A percentile compares a stretch with the other conserved stretches of the same genome.
phyloP scores from a whole-genome alignment of 2,329 filamentous ascomycete genomes.

The Neofusicoccum sp. region DNA sequence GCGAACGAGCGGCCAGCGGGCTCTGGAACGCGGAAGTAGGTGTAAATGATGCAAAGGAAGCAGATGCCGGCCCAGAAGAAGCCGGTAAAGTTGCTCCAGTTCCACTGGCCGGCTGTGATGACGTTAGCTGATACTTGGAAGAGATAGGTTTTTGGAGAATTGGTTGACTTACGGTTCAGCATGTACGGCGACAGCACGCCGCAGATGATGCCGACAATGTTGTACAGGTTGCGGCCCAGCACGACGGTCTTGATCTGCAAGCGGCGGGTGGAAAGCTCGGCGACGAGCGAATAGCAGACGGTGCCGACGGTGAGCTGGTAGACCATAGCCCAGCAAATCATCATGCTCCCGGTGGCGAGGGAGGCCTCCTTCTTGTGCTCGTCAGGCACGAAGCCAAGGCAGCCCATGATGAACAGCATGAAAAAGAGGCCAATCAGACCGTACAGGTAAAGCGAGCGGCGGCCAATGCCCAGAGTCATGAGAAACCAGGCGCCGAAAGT shows the following conservation, averaged over 20 bases:
- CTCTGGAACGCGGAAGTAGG: conserved; percentile 78
- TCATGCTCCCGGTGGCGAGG: conserved; percentile 78
- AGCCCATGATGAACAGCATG: conserved; percentile 82
- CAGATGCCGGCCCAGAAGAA: conserved; percentile 87
- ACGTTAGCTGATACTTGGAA: not conserved
- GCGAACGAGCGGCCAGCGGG: conserved; percentile 78
- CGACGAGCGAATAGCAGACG: conserved; percentile 84
- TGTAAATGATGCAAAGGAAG: conserved; percentile 77
- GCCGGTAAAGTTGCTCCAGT: conserved; percentile 83
- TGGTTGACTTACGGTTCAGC: conserved; percentile 61
- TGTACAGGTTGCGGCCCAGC: conserved; percentile 73
- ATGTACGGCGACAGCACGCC: conserved; percentile 86
- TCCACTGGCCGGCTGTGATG: conserved; percentile 62
- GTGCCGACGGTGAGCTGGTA: conserved; percentile 89
- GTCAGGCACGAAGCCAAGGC: conserved; percentile 71
- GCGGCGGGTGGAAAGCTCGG: conserved; percentile 77
- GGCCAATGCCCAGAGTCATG: conserved; percentile 72
- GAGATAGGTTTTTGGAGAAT: not conserved
- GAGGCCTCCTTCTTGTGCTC: conserved; percentile 60
- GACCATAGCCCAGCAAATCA: conserved; percentile 58
- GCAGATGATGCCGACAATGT: conserved; percentile 77
- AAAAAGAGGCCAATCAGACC: conserved; percentile 66
- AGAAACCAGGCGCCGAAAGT: conserved; percentile 80
- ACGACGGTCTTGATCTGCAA: conserved; percentile 91
- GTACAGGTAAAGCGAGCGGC: conserved; percentile 71